A percentile compares a stretch with the other conserved stretches of the same genome.
These are phyloP conservation scores for Gigaspora rosea DNA, from an alignment of 192 early-diverging fungal genomes.

Conservation along the genomic window DNA sequence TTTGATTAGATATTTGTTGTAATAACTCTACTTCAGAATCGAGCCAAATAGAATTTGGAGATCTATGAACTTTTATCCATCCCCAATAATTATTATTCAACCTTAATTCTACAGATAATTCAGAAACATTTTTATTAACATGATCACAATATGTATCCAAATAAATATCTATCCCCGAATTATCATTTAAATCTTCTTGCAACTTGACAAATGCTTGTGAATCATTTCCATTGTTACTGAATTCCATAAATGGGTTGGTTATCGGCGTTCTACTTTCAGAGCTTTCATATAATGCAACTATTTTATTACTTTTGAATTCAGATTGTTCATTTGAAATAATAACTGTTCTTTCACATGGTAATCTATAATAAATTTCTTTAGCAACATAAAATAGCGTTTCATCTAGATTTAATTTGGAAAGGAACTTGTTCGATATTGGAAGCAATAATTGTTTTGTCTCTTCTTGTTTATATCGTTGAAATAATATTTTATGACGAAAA, in stretches of 20 bases:
- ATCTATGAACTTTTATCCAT: constrained; percentile 20
- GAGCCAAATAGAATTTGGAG: constrained; percentile 31
- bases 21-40: constrained; percentile 39
- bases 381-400: constrained; percentile 38
- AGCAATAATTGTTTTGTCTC: constrained; percentile 54
- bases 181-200: too few relatives aligned
- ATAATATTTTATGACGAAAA: too few relatives aligned
- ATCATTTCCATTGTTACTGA: too few relatives aligned
- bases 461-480: constrained; percentile 1
- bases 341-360: constrained; percentile 42
- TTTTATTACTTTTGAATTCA: not conserved
- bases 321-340: constrained; percentile 1
- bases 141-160: not conserved
- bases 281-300: not conserved
- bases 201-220: too few relatives aligned
- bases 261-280: not conserved
- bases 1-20: constrained; percentile 24
- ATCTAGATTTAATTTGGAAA: constrained; percentile 37
- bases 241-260: too few relatives aligned
- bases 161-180: not conserved
- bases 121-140: constrained; percentile 2
- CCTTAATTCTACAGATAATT: not conserved
- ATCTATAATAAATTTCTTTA: constrained; percentile 37
- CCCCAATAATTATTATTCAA: not conserved
- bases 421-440: constrained; percentile 41